These are phyloP conservation scores for Aspergillus fijiensis DNA, from an alignment of 2,329 filamentous ascomycete species.

Conservation along the genomic window DNA sequence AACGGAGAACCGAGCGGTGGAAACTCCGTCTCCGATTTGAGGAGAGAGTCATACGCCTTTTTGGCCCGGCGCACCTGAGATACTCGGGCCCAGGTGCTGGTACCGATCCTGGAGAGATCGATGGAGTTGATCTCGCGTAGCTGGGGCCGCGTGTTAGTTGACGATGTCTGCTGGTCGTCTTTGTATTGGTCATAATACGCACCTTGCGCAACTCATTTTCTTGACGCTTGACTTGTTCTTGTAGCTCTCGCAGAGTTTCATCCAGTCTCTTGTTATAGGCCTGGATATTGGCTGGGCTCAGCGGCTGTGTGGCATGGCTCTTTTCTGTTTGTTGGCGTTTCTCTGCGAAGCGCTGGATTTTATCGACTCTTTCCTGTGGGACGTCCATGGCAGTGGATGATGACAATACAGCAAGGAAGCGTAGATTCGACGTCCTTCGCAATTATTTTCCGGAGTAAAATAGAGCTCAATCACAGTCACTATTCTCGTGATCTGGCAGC, in stretches of 20 bases:
- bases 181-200: slow-evolving; percentile 11
- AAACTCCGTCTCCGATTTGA: slow-evolving; percentile 62
- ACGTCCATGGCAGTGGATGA: slow-evolving; percentile 27
- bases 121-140: slow-evolving; percentile 33
- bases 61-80: slow-evolving; percentile 57
- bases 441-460: neutral
- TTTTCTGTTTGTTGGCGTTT: slow-evolving; percentile 36
- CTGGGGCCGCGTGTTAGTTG: slow-evolving; percentile 26
- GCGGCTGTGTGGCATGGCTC: slow-evolving; percentile 30
- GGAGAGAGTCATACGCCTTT: slow-evolving; percentile 64
- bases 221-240: slow-evolving; percentile 52
- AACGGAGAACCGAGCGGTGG: slow-evolving; percentile 67
- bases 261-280: slow-evolving; percentile 52
- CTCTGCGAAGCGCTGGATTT: slow-evolving; percentile 36
- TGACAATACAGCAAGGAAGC: neutral
- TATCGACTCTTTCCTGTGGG: slow-evolving; percentile 33
- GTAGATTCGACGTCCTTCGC: neutral
- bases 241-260: slow-evolving; percentile 66
- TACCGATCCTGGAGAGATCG: slow-evolving; percentile 32
- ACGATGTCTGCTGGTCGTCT: neutral
- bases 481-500: neutral
- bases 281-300: slow-evolving; percentile 30
- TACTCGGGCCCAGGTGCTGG: slow-evolving; percentile 35
- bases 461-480: neutral
- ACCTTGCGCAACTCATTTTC: slow-evolving; percentile 50